Percentiles rank a stretch among this genome's conserved stretches.
Conservation (phyloP, 2,329 filamentous ascomycete genomes). For the Alternaria triticimaculans region DNA sequence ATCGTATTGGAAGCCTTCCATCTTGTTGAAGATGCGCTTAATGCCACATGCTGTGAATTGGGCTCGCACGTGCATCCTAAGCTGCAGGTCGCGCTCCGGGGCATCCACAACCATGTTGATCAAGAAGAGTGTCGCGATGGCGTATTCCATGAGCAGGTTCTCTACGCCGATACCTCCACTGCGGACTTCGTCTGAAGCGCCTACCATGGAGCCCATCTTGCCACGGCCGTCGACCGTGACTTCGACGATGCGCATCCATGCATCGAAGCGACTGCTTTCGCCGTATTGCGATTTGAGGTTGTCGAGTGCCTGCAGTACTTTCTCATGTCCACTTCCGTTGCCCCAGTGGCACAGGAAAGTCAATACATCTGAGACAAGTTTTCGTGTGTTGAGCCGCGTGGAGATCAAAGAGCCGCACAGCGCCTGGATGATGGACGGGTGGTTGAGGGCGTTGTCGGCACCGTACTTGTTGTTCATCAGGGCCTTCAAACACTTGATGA, state of each 20-base stretch:
- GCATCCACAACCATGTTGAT: constrained; percentile 97
- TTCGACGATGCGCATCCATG: constrained; percentile 98
- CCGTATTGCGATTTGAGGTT: constrained; percentile 85
- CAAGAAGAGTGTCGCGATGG: constrained; percentile 89
- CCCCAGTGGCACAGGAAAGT: constrained; percentile 97
- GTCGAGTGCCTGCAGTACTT: constrained; percentile 93
- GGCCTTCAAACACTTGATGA: constrained; percentile 95
- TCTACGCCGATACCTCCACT: constrained; percentile 98
- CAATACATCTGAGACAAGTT: constrained; percentile 92
- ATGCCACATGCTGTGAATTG: constrained; percentile 96
- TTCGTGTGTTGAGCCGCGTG: constrained; percentile 86
- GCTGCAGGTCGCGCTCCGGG: constrained; percentile 83
- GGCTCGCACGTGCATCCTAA: constrained; percentile 91
- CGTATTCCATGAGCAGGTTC: constrained; percentile 98
- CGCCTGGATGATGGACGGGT: constrained; percentile 89
- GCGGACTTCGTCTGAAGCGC: constrained; percentile 93
- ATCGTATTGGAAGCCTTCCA: constrained; percentile 98
- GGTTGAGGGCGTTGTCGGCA: constrained; percentile 89
- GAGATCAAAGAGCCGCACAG: constrained; percentile 87
- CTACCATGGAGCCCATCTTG: constrained; percentile 98
- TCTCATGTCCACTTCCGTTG: constrained; percentile 84
- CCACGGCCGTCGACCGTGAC: constrained; percentile 95
- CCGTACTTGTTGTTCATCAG: constrained; percentile 99
- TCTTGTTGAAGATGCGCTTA: constrained; percentile 92
- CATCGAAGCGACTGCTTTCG: constrained; percentile 94